Base-by-base conservation (phyloP, 2,329 filamentous ascomycete species). In the Colletotrichum costaricense region DNA sequence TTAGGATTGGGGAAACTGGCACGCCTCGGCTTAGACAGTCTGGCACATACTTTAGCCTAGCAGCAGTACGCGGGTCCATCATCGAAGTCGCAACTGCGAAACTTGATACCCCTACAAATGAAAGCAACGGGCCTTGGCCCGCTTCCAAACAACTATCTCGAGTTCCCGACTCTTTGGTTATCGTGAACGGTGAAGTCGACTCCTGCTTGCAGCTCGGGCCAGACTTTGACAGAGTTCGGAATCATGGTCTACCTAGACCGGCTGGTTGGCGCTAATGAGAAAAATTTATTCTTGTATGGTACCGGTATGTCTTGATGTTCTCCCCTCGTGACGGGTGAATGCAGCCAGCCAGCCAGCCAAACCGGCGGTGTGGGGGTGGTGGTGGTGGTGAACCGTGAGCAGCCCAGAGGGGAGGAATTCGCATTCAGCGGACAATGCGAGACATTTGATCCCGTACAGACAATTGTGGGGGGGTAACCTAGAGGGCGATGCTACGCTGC, bases 381-480 rank as follows among this genome's bases (percentile, higher is more conserved):
- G 12, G 33, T 33, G 12, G 14, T 16, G 12, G 35, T 42, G 38
- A 42, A 16, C 38, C 12, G 38, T 42, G 38, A 42, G 38, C 38
- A 11, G 30, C 30, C 30, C 30, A 42, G 14, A 14, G 22, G 19
- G 28, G 28, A 30, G 55, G 28, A 58, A 62, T 73, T 70, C 70
- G 42, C 42, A 49, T 49, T 49, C 42, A 73, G 70, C 70, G 65
- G 69, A 35, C 70, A 67, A 70, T 73, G 70, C 70, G 67, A 73
- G 70, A 73, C 70, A 73, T 58, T 66, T 19, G 63, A 24, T n/a
- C 62, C 14, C 38, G 38, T 42, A 42, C 3, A 64, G 30, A 33
- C 55, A n/a, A 30, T 56, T n/a, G 19, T n/a, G 49, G 30, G 24
- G 62, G 28, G 30, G 52, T 56, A 33, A 38, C 28, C 14, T 8